These are phyloP conservation scores for Syzygium malaccense DNA, from an alignment of 441 rosid species.

Conservation along the genomic window DNA sequence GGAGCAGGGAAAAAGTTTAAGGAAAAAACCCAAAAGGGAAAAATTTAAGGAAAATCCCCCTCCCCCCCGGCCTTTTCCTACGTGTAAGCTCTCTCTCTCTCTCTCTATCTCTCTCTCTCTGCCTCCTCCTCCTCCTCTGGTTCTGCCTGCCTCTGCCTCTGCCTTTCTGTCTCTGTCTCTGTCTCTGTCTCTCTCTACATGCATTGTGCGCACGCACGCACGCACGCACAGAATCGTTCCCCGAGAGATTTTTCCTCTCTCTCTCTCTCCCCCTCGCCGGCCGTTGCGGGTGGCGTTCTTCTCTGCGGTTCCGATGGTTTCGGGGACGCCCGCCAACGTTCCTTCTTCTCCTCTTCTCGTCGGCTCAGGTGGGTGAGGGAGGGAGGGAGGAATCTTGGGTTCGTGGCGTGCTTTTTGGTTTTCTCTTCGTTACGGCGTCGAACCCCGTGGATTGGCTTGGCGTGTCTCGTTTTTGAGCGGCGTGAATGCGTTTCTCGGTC, in stretches of 20 bases:
- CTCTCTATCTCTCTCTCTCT: background rate
- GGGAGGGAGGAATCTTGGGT: background rate
- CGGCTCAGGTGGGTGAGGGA: background rate
- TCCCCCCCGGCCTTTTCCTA: background rate
- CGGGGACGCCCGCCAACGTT: background rate
- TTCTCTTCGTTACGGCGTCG: background rate
- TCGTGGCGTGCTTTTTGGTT: background rate
- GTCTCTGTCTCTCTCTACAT: background rate
- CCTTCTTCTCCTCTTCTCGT: background rate
- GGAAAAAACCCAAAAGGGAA: background rate
- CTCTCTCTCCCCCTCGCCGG: background rate
- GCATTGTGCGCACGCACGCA: background rate
- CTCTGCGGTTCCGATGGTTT: background rate
- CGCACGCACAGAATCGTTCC: background rate
- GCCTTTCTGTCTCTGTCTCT: background rate
- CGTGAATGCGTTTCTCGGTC: background rate
- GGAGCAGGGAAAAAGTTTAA: background rate
- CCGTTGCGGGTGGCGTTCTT: too few species aligned
- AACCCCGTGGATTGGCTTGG: background rate
- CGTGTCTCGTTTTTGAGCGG: background rate
- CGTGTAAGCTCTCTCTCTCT: background rate
- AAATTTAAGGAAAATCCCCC: background rate
- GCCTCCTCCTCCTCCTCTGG: background rate
- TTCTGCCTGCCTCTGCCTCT: background rate
- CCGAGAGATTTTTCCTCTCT: background rate